Conservation (phyloP, 2,329 filamentous ascomycete species). For the Thelonectria discophora region DNA sequence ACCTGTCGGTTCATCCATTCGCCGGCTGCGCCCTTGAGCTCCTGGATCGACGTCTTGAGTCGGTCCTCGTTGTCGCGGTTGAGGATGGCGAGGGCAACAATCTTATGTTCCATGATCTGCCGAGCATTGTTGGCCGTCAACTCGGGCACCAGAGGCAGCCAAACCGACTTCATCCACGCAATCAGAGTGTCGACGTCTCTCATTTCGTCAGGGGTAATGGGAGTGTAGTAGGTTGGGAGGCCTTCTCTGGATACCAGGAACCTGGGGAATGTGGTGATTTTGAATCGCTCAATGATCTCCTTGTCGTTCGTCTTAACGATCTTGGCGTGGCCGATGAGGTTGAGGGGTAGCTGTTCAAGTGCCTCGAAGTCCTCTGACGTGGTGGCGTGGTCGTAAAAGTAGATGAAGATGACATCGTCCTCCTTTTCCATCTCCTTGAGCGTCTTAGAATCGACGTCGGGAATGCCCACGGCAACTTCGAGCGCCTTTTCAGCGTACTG, state of each 20-base stretch:
- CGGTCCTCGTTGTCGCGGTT: slow-evolving; percentile 81
- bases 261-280: slow-evolving; percentile 97
- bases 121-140: slow-evolving; percentile 89
- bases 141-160: slow-evolving; percentile 95
- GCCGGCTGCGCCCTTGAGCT: slow-evolving; percentile 93
- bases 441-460: slow-evolving; percentile 78
- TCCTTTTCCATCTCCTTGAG: slow-evolving; percentile 89
- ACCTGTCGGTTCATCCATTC: slow-evolving; percentile 99
- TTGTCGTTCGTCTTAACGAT: slow-evolving; percentile 90
- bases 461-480: slow-evolving; percentile 77
- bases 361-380: slow-evolving; percentile 91
- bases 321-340: slow-evolving; percentile 88
- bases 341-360: slow-evolving; percentile 85
- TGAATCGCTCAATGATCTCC: slow-evolving; percentile 81
- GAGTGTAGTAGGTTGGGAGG: slow-evolving; percentile 88
- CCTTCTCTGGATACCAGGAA: slow-evolving; percentile 89
- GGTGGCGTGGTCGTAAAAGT: slow-evolving; percentile 97
- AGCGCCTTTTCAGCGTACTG: slow-evolving; percentile 88
- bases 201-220: slow-evolving; percentile 90
- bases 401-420: slow-evolving; percentile 95
- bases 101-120: slow-evolving; percentile 94
- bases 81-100: slow-evolving; percentile 92
- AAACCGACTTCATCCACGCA: slow-evolving; percentile 94
- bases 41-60: slow-evolving; percentile 80
- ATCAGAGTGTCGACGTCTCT: slow-evolving; percentile 82